Base-by-base conservation (phyloP, 345 rosid genomes). In the Jatropha curcas region DNA sequence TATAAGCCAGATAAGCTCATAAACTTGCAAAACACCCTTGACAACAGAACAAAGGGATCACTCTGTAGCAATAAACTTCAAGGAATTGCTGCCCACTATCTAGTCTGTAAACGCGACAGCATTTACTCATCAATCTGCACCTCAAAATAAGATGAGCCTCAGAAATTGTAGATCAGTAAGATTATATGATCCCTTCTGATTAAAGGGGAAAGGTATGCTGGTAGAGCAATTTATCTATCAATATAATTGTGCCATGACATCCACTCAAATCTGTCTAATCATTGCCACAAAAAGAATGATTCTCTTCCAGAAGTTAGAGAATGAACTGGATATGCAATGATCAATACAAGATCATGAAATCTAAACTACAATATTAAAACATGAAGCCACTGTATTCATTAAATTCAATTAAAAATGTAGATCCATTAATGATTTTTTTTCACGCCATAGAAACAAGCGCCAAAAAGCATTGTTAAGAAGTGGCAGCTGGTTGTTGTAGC, bases 81-180 rank as follows among this genome's bases (percentile, higher is more conserved):
- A 30, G 33, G 2, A 60, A 55, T 37, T 25, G 41, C 60, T 43
- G 57, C 34, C 63, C 55, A 51, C 43, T 58, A 67, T 51, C 46
- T 14, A 50, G 66, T 62, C 25, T 31, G 68, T 66, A 48, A 67
- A 52, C 46, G 62, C 65, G 28, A 31, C 61, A 58, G 56, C 43
- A 14, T 67, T 84, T 81, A 87, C 80, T 86, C 93, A 10, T 74
- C 81, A 78, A 70, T 22, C 93, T 89, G 90, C 85, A 77, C 12
- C 65, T 1, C 17, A 43, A 60, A 64, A 48, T 24, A 25, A 13
- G 28, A 28, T 27, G 57, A 60, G 43, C 41, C 33, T 59, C 34
- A 68, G 37, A 50, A 17, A 67, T 16, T 7, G 3, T 35, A 75
- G 16, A 30, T 16, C n/a, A 24, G 17, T 8, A 0, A 22, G 27